Conservation (phyloP, 495 filamentous ascomycete species). For the Annulohypoxylon stygium region DNA sequence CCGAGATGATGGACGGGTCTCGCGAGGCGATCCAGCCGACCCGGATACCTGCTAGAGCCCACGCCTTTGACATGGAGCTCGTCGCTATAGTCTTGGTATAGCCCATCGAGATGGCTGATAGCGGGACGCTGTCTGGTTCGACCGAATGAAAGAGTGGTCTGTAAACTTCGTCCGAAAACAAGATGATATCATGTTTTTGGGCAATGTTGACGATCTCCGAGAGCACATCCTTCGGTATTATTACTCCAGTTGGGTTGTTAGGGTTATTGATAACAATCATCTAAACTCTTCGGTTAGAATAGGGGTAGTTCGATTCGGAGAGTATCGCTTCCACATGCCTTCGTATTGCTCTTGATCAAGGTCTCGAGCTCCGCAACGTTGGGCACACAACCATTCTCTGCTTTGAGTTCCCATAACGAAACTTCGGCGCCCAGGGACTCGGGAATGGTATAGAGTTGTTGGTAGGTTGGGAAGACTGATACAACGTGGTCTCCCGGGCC, state of each 20-base stretch:
- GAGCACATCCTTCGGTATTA: conserved; percentile 72
- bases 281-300: conserved; percentile 27
- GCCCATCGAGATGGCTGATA: conserved; percentile 76
- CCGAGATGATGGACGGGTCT: conserved; percentile 71
- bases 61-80: conserved; percentile 88
- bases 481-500: conserved; percentile 89
- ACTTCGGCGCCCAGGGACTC: conserved; percentile 84
- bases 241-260: conserved; percentile 87
- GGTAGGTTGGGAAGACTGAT: conserved; percentile 91
- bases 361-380: conserved; percentile 74
- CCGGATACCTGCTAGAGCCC: conserved; percentile 84
- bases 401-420: conserved; percentile 79
- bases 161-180: conserved; percentile 89
- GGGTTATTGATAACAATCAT: conserved; percentile 78
- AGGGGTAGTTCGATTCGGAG: neutral
- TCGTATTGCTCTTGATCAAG: conserved; percentile 81
- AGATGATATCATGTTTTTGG: conserved; percentile 68
- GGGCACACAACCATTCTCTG: conserved; percentile 74
- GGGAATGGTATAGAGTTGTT: conserved; percentile 85
- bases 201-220: conserved; percentile 75
- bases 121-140: conserved; percentile 69
- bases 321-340: conserved; percentile 54
- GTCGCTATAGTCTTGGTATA: conserved; percentile 80
- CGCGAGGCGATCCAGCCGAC: conserved; percentile 86
- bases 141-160: conserved; percentile 84